Evolutionary conservation across 78 protist species (phyloP).

Genomic region (Protostelium mycophagum): DNA sequence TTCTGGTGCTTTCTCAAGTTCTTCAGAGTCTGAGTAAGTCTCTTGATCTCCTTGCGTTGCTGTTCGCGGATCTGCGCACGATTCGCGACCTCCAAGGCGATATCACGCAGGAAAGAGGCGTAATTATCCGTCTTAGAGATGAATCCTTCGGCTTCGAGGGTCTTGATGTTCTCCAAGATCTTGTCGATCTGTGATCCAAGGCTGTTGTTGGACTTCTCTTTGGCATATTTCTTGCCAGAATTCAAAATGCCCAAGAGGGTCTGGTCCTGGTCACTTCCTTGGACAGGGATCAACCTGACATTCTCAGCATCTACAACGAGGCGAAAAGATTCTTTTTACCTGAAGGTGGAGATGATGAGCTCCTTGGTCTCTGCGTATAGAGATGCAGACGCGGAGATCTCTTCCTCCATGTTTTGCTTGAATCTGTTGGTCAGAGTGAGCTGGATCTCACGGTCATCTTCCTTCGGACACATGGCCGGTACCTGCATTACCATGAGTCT

Average conservation of each 20-base stretch:
- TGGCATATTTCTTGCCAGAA: constrained; percentile 11
- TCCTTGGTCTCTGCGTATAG: constrained; percentile 55
- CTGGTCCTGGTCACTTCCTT: background rate
- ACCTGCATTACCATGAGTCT: background rate
- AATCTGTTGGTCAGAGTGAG: constrained; percentile 62
- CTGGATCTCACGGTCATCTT: constrained; percentile 66
- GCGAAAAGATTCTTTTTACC: too few relatives aligned
- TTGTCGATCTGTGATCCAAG: constrained; percentile 53
- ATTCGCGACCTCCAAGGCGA: constrained; percentile 67
- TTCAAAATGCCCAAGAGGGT: constrained; percentile 17
- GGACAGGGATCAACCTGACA: background rate
- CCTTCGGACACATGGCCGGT: constrained; percentile 50
- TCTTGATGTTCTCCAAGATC: constrained; percentile 61
- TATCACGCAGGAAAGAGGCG: constrained; percentile 52
- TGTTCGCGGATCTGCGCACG: constrained; percentile 75
- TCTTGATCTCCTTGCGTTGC: constrained; percentile 58
- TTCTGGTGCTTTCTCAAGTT: constrained; percentile 53
- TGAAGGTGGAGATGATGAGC: constrained; percentile 44
- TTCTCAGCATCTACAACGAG: too few relatives aligned
- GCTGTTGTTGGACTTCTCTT: constrained; percentile 8
- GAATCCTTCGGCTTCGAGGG: constrained; percentile 53
- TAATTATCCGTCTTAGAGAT: constrained; percentile 50
- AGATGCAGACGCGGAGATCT: constrained; percentile 41
- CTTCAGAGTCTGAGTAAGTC: constrained; percentile 47
- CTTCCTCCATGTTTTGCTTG: constrained; percentile 65